Evolutionary conservation across 2,329 filamentous ascomycete species (phyloP), one percentile per base, ranked within the genome.

Genomic region (Tolypocladium capitatum): DNA sequence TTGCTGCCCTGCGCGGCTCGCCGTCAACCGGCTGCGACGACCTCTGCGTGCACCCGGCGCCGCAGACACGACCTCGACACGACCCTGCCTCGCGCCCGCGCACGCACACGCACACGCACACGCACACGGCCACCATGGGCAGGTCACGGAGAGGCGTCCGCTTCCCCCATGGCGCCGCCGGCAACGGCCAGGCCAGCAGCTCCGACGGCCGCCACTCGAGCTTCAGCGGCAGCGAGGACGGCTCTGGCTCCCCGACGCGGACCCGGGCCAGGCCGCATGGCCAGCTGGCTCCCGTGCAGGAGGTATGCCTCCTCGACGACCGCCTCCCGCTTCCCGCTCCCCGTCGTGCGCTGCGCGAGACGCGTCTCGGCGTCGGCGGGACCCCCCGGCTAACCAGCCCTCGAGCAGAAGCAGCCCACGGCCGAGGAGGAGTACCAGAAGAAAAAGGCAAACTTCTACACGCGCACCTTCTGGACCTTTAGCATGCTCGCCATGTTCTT

Each of bases 391-490:
- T 63, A 46, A 61, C 56, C 7, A 43, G 21, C 27, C 31, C 7
- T 28, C 11, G 30, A 30, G 36, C 51, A 76, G 71, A 74, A 73
- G 56, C 60, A 65, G 11, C 58, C 67, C 9, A 60, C 65, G 33
- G 57, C 63, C 49, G 65, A 69, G 42, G 66, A 71, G 51, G 92
- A 96, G 52, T 96, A 94, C 66, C 89, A 97, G 64, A 97, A 97
- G 80, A 98, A 98, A 70, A 96, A 94, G 72, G 84, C 89, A 66
- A 95, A 92, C 65, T 97, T 98, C 73, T 86, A 96, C 61, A 94
- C 89, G 35, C 83, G 92, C 60, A 91, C 91, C 47, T 88, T 96
- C 74, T 98, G 92, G 92, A 96, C 88, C 4, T 83, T 98, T 54
- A 83, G 95, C 69, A 98, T 98, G 92, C 94, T 98, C 58, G 85